Base-by-base conservation (phyloP, 2,329 filamentous ascomycete species). In the Hypoxylon sp. region DNA sequence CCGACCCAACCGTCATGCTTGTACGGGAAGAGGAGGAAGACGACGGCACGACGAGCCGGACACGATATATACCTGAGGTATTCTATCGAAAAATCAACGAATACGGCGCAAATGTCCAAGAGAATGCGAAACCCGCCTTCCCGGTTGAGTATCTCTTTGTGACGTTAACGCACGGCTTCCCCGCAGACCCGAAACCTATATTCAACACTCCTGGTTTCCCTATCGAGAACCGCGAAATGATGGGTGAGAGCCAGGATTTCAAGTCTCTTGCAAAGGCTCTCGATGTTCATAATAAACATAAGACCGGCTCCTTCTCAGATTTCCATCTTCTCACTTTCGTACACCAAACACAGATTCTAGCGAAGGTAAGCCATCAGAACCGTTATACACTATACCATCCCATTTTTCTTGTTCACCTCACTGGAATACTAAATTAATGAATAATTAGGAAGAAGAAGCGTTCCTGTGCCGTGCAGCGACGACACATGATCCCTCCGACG, bases 61-160 rank as follows among this genome's bases (percentile, higher is more conserved):
- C 91, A 24, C 88, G 94, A 74, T 99, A 99, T 77, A 97, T 99
- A 21, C 96, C 96, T 0, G 96, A 99, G 76, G 95, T 99, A 3
- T 99, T 98, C 81, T 99, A 97, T 82, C 90, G 95, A 68, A 91
- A 89, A 73, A 93, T 97, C 80, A 99, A 99, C 80, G 95, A 99
- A 79, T 97, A 99, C 77, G 94, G 94, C 35, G 93, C 92, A 71
- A 97, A 95, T 74, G 96, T 98, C 6, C 96, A 98, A 79, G 93
- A 98, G 80, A 98, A 97, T 75, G 96, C 96, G 24, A 98, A 98
- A 78, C 96, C 96, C 0, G 90, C 92, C 50, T 99, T 99, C 79
- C 96, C 96, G 0, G 94, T 98, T 53, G 96, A 99, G 79, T 99
- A 98, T 79, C 87, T 99, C 35, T 90, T 98, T 62, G 93, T 98